These are phyloP conservation scores for Solanum sitiens DNA, from an alignment of 257 asterid genomes.

Conservation along the genomic window DNA sequence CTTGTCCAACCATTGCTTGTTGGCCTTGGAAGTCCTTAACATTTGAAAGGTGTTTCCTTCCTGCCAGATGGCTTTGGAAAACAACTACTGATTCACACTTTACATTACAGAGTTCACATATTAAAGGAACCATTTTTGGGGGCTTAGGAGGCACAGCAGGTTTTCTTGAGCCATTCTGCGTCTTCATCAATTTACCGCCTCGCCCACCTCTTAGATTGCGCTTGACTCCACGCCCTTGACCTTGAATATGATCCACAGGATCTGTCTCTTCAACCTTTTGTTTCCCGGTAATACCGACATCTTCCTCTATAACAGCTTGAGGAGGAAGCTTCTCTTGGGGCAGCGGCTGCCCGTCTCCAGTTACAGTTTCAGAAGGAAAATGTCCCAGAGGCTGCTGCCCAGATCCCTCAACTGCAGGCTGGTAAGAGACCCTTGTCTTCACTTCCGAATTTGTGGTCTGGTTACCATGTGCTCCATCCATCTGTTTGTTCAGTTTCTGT, in stretches of 20 bases:
- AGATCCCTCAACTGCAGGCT: conserved; percentile 15
- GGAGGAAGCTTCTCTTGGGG: conserved; percentile 22
- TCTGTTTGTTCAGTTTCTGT: conserved; percentile 19
- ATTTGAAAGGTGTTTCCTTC: conserved; percentile 49
- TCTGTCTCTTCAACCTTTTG: conserved; percentile 24
- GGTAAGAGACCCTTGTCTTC: conserved; percentile 16
- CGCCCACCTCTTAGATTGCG: conserved; percentile 32
- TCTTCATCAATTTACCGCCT: conserved; percentile 17
- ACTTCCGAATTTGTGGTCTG: conserved; percentile 10
- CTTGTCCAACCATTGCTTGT: conserved; percentile 32
- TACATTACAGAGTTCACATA: conserved; percentile 50
- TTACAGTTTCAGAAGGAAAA: conserved; percentile 10
- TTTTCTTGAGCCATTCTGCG: conserved; percentile 17
- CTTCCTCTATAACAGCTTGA: conserved; percentile 16
- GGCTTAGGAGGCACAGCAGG: conserved; percentile 30
- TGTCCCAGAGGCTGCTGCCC: conserved; percentile 12
- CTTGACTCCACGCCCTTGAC: conserved; percentile 24
- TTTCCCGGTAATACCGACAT: conserved; percentile 13
- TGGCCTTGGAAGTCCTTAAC: conserved; percentile 38
- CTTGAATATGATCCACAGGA: conserved; percentile 12
- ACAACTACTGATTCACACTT: conserved; percentile 42
- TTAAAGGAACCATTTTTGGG: conserved; percentile 36
- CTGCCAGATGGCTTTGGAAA: conserved; percentile 54
- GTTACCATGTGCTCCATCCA: conserved; percentile 11
- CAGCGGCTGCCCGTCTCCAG: not conserved